Evolutionary conservation across 257 asterid genomes (phyloP).

Genomic region (Lycium barbarum): DNA sequence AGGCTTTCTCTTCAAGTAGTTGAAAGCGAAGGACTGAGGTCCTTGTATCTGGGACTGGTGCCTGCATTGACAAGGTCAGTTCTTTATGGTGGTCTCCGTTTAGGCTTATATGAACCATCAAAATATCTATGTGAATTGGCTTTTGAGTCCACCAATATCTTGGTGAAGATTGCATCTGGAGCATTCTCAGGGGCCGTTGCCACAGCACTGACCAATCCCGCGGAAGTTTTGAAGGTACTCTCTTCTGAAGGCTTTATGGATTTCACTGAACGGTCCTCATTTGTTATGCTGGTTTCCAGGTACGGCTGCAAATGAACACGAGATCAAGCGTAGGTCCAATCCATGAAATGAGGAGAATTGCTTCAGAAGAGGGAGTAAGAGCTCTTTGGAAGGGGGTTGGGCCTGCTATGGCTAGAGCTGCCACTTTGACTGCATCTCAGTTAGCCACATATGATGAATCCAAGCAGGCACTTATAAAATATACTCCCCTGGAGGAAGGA

Average conservation of each 20-base stretch:
- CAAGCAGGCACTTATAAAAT: slow-evolving; percentile 76
- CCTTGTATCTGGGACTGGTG: slow-evolving; percentile 86
- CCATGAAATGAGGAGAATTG: slow-evolving; percentile 67
- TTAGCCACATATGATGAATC: slow-evolving; percentile 91
- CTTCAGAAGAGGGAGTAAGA: slow-evolving; percentile 74
- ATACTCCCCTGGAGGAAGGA: slow-evolving; percentile 93
- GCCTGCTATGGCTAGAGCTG: slow-evolving; percentile 96
- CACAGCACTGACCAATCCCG: slow-evolving; percentile 90
- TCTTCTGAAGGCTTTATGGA: slow-evolving; percentile 23
- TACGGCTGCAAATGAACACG: slow-evolving; percentile 76
- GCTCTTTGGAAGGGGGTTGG: slow-evolving; percentile 99
- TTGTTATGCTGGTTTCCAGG: slow-evolving; percentile 55
- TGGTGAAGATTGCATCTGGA: slow-evolving; percentile 97
- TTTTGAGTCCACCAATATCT: slow-evolving; percentile 98
- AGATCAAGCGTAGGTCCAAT: slow-evolving; percentile 55
- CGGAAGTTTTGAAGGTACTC: slow-evolving; percentile 88
- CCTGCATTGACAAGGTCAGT: slow-evolving; percentile 99
- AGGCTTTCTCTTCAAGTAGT: slow-evolving; percentile 71
- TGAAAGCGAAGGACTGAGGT: slow-evolving; percentile 75
- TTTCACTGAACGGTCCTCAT: slow-evolving; percentile 35
- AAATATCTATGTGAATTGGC: slow-evolving; percentile 92
- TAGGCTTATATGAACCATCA: slow-evolving; percentile 98
- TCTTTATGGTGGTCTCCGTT: slow-evolving; percentile 99
- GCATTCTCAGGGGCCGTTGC: slow-evolving; percentile 96
- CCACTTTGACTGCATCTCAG: slow-evolving; percentile 91